Base-by-base conservation (phyloP, 768 basidiomycete species). In the Psilocybe azurescens region DNA sequence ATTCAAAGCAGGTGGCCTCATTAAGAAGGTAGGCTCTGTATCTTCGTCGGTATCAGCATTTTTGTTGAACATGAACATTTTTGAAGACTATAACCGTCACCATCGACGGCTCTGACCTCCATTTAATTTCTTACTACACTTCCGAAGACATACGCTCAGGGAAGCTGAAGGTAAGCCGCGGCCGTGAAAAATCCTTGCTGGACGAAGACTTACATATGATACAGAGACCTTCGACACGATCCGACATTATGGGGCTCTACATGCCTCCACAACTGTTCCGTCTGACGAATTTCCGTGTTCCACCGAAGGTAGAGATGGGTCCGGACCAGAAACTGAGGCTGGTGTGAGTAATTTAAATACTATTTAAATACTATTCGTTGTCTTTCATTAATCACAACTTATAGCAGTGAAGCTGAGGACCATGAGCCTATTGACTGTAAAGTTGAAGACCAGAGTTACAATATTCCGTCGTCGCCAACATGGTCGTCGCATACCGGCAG, bases 61-160 rank as follows among this genome's bases (percentile, higher is more conserved):
- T 18, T 16, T 46, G 11, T 24, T 24, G 46, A 13, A 59, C 59
- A 47, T 30, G 18, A 20, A 28, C 10, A 7, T 7, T 29, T n/a
- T 49, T 59, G 39, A 39, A 94, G 91, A 94, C 92, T n/a, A 93
- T 94, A 69, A 93, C 93, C 8, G 88, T 94, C 53, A 86, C 85
- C 41, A 86, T 91, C 59, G 89, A 91, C 63, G 89, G 89, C 13
- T 89, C 88, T 53, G 88, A 92, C 76, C 85, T 93, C 54, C 93
- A 94, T 71, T 82, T 94, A 63, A 87, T 94, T 63, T 90, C 90
- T 14, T 94, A 95, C 78, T 94, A 93, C 73, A 89, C 88, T 6
- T 84, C 89, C 46, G 89, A 91, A 51, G 93, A 95, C 70, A 86
- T 93, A 29, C 81, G 87, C 8, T 82, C 83, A 14, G 90, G 90